phyloP scores from a whole-genome alignment of 805 yeast genomes.

The Clavispora asparagi region DNA sequence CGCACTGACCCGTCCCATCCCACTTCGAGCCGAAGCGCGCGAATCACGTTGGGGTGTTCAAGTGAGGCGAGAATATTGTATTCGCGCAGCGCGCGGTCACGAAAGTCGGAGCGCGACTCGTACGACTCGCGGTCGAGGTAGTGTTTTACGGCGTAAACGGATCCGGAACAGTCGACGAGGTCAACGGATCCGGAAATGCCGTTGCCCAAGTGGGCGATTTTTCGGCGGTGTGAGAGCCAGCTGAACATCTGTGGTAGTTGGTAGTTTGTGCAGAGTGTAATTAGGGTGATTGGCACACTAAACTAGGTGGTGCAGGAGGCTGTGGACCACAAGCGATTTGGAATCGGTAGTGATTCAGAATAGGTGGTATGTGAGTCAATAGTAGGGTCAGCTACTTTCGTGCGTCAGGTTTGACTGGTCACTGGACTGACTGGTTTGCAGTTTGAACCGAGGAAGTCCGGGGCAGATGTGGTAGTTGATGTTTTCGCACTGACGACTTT shows the following conservation, averaged over 20 bases:
- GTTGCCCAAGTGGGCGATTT: slow-evolving; percentile 23
- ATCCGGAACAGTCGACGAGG: slow-evolving; percentile 8
- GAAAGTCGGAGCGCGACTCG: slow-evolving; percentile 38
- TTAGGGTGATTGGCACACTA: too few relatives aligned
- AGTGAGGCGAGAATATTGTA: slow-evolving; percentile 23
- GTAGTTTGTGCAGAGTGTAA: too few relatives aligned
- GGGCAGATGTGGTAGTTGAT: too few relatives aligned
- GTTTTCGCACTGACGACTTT: too few relatives aligned
- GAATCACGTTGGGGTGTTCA: slow-evolving; percentile 30
- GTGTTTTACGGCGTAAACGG: slow-evolving; percentile 40
- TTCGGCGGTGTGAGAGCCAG: neutral
- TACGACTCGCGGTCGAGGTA: slow-evolving; percentile 35
- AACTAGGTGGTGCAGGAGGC: too few relatives aligned
- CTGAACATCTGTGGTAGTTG: neutral
- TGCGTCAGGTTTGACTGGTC: too few relatives aligned
- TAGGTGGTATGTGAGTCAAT: too few relatives aligned
- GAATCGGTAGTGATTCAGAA: too few relatives aligned
- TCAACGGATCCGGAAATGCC: slow-evolving; percentile 33
- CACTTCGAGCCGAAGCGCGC: slow-evolving; percentile 25
- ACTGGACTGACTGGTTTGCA: too few relatives aligned
- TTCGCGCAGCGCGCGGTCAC: slow-evolving; percentile 34
- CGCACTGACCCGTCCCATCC: slow-evolving; percentile 19
- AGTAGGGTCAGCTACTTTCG: too few relatives aligned
- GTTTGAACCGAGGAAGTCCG: too few relatives aligned
- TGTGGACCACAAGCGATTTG: too few relatives aligned